phyloP scores from a whole-genome alignment of 2,329 filamentous ascomycete species.

The Cyphellophora europaea region DNA sequence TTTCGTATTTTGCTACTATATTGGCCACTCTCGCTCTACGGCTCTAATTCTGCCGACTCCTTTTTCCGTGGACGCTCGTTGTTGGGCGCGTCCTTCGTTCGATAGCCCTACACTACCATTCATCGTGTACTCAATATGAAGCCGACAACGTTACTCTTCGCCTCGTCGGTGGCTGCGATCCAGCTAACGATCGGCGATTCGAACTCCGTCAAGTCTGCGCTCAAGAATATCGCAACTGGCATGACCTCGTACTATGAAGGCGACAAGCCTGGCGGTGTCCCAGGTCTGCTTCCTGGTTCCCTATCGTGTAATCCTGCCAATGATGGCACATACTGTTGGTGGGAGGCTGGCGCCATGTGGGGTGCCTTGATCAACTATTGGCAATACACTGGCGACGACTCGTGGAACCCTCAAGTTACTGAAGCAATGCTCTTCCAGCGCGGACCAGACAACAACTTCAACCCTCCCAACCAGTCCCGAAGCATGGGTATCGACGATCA shows the following conservation, averaged over 20 bases:
- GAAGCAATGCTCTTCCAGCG: constrained; percentile 30
- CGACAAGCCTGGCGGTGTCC: constrained; percentile 28
- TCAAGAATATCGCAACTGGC: constrained; percentile 26
- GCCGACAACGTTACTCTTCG: neutral
- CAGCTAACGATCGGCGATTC: constrained; percentile 3
- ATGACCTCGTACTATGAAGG: constrained; percentile 30
- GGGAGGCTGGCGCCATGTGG: constrained; percentile 36
- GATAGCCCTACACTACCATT: too few relatives aligned
- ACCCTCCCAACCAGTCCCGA: constrained; percentile 31
- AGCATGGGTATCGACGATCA: constrained; percentile 48
- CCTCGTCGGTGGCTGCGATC: constrained; percentile 2
- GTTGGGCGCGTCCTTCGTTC: too few relatives aligned
- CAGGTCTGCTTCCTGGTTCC: constrained; percentile 30
- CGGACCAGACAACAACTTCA: constrained; percentile 28
- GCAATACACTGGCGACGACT: constrained; percentile 32
- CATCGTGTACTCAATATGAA: neutral
- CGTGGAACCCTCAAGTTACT: constrained; percentile 28
- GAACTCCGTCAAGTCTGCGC: constrained; percentile 26
- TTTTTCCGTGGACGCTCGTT: too few relatives aligned
- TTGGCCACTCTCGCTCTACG: too few relatives aligned
- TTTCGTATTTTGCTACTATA: too few relatives aligned
- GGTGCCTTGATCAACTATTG: constrained; percentile 32
- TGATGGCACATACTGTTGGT: constrained; percentile 28
- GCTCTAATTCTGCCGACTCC: too few relatives aligned
- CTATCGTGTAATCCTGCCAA: constrained; percentile 21